Base-by-base conservation (phyloP, 2,329 filamentous ascomycete genomes). In the Aspergillus fumigatiaffinis region DNA sequence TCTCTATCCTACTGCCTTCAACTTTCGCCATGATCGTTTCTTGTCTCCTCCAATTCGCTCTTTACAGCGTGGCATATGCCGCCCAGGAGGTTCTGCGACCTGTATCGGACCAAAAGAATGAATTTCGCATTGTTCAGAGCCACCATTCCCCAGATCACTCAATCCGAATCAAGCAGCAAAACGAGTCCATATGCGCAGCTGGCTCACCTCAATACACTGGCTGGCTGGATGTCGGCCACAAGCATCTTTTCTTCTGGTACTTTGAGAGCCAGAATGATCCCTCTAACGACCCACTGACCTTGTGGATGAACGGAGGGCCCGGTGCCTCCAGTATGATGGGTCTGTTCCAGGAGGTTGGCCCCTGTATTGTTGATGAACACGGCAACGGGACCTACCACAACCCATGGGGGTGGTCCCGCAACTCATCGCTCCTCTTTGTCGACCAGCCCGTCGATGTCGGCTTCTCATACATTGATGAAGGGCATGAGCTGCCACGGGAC, bases 181-280 rank as follows among this genome's bases (percentile, higher is more conserved):
- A 59, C 35, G 65, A 68, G 38, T 55, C 59, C 17, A 41, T 70
- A 20, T 70, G 68, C 44, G 54, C 60, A 5, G 66, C 68, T 4
- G 64, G 62, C 17, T 68, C 68, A 4, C 50, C 55, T 29, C 68
- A 70, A 29, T 70, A 66, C 54, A 70, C 68, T 0, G 68, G 66
- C 8, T 70, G 66, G 68, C 51, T 70, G 2, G 66, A 69, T 38
- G 56, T 65, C 0, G 60, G 61, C 1, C 50, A 32, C n/a, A 62
- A 61, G 17, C 60, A 63, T 46, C 28, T 65, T 4, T 63, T 61
- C 42, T 64, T 63, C 54, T 64, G 62, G 63, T 64, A 65, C 46
- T 63, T 67, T n/a, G 61, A 66, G 26, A 67, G 63, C 53, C 60
- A 64, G 47, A 66, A 66, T 53, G 56, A 66, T 21, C 62, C 62